A percentile compares a stretch with the other conserved stretches of the same genome.
phyloP scores from a whole-genome alignment of 2,329 filamentous ascomycete species.

The Hansfordia pulvinata region DNA sequence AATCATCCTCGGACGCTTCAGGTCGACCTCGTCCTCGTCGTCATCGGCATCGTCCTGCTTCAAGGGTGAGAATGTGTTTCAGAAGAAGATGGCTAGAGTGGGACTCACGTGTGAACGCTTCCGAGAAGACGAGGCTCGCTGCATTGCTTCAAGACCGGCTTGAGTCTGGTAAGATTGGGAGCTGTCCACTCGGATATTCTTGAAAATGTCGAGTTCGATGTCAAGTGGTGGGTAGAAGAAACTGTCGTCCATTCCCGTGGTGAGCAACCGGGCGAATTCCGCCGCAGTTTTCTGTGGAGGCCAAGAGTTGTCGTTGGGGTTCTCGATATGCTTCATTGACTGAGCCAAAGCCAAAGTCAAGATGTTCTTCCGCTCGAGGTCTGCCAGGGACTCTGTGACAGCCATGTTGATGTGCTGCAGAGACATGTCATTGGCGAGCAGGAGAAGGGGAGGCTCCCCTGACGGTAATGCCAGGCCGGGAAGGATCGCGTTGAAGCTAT shows the following conservation, averaged over 20 bases:
- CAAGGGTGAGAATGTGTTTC: slow-evolving; percentile 7
- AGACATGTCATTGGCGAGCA: slow-evolving; percentile 36
- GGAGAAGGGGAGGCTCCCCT: too few relatives aligned
- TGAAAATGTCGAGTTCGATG: slow-evolving; percentile 34
- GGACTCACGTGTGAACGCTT: slow-evolving; percentile 35
- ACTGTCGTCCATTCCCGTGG: slow-evolving; percentile 19
- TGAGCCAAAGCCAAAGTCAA: slow-evolving; percentile 20
- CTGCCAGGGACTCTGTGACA: slow-evolving; percentile 22
- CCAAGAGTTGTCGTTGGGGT: slow-evolving; percentile 23
- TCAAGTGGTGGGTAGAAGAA: slow-evolving; percentile 32
- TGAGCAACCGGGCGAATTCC: slow-evolving; percentile 31
- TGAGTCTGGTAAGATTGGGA: slow-evolving; percentile 22
- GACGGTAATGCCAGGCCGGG: too few relatives aligned
- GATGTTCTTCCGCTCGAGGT: slow-evolving; percentile 32
- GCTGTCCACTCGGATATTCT: slow-evolving; percentile 24
- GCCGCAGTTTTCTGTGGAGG: slow-evolving; percentile 33
- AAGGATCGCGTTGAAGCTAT: too few relatives aligned
- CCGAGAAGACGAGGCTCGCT: too few relatives aligned
- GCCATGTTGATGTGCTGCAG: slow-evolving; percentile 41
- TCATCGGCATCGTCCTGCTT: slow-evolving; percentile 20
- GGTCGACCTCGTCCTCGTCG: slow-evolving; percentile 6
- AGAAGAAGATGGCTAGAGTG: neutral
- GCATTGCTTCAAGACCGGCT: slow-evolving; percentile 5
- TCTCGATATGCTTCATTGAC: slow-evolving; percentile 20
- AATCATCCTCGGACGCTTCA: slow-evolving; percentile 20